phyloP scores from a whole-genome alignment of 352 stramenopile genomes.

The Globisporangium mamillatum region DNA sequence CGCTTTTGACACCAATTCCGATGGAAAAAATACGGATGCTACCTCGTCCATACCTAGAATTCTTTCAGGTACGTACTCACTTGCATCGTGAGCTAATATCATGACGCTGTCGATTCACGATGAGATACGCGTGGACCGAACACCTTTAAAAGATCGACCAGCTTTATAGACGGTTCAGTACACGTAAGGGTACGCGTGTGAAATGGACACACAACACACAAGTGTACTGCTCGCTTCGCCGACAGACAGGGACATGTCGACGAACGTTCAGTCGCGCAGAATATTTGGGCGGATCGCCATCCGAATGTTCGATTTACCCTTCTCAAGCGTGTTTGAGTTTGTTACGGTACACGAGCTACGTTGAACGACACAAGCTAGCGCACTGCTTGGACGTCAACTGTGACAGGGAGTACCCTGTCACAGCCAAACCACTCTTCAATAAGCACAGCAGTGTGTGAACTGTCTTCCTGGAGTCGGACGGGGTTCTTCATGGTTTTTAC shows the following conservation, averaged over 20 bases:
- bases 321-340: neutral
- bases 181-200: neutral
- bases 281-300: conserved; percentile 3
- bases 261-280: neutral
- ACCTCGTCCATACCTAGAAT: conserved; percentile 1
- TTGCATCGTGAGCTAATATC: conserved; percentile 7
- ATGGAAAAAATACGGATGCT: neutral
- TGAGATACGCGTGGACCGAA: neutral
- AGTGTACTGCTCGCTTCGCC: neutral
- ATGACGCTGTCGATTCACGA: neutral
- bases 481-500: neutral
- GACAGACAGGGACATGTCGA: neutral
- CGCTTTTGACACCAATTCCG: neutral
- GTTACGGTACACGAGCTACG: neutral
- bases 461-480: neutral
- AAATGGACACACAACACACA: conserved; percentile 6
- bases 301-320: neutral
- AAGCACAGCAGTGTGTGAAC: neutral
- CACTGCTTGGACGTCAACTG: neutral
- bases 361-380: neutral
- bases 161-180: neutral
- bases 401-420: neutral
- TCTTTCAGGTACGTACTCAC: neutral
- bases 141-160: conserved; percentile 1
- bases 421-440: neutral